Conservation (phyloP, 1,139 yeast genomes). For the Diutina catenulata region DNA sequence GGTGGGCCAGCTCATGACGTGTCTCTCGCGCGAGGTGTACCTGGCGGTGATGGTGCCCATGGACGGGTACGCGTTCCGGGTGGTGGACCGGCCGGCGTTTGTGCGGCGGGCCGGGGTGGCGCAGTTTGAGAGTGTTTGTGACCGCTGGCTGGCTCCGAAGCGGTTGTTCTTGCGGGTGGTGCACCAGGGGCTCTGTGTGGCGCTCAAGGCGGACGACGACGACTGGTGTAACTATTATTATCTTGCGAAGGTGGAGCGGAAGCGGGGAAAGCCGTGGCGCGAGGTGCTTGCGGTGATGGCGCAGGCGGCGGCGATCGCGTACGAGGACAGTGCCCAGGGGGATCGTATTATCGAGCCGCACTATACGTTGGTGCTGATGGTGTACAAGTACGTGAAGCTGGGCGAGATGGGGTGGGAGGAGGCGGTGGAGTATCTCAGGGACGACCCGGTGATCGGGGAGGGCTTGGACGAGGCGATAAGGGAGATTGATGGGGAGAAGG, state of each 20-base stretch:
- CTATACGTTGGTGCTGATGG: slow-evolving; percentile 46
- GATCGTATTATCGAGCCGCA: slow-evolving; percentile 66
- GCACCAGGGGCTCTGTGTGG: slow-evolving; percentile 30
- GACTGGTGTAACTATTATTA: slow-evolving; percentile 60
- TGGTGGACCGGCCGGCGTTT: slow-evolving; percentile 24
- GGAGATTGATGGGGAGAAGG: background rate
- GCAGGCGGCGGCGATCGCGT: slow-evolving; percentile 30
- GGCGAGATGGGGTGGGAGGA: slow-evolving; percentile 19
- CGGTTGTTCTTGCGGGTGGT: slow-evolving; percentile 21
- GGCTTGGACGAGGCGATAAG: background rate
- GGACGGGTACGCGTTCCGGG: slow-evolving; percentile 43
- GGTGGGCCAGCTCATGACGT: slow-evolving; percentile 39
- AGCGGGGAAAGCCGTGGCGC: slow-evolving; percentile 21
- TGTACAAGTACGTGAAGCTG: slow-evolving; percentile 42
- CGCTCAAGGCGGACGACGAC: slow-evolving; percentile 27
- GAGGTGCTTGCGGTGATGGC: slow-evolving; percentile 27
- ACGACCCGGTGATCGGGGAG: slow-evolving; percentile 14
- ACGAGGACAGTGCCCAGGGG: slow-evolving; percentile 26
- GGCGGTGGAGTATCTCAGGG: slow-evolving; percentile 28
- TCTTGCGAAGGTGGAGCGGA: slow-evolving; percentile 48
- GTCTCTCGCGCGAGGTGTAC: slow-evolving; percentile 50
- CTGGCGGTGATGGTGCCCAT: slow-evolving; percentile 57
- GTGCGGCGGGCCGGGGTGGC: slow-evolving; percentile 16
- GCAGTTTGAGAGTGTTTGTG: slow-evolving; percentile 15
- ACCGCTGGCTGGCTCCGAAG: slow-evolving; percentile 14